Conservation (phyloP, 305 asterid genomes). For the Plantago lanceolata region DNA sequence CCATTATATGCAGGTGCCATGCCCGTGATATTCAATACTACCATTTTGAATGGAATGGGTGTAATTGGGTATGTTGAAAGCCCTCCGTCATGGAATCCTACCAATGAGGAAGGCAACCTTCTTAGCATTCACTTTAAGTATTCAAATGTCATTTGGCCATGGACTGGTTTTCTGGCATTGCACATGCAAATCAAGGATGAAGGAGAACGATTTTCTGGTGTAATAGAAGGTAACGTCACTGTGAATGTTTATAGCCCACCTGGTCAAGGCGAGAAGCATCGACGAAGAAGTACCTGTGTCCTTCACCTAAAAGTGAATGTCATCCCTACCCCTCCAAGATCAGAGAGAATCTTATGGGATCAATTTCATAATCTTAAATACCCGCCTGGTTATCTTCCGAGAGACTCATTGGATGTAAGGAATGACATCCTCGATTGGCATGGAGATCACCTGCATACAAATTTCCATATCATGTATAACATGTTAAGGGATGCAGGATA, state of each 20-base stretch:
- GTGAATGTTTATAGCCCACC: conserved; percentile 77
- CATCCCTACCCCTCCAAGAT: conserved; percentile 84
- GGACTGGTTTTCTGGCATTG: conserved; percentile 95
- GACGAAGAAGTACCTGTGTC: conserved; percentile 63
- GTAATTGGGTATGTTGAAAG: conserved; percentile 75
- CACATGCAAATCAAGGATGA: conserved; percentile 97
- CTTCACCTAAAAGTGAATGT: conserved; percentile 74
- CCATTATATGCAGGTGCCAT: conserved; percentile 95
- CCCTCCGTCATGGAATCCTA: conserved; percentile 90
- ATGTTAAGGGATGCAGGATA: conserved; percentile 89
- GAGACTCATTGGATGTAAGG: conserved; percentile 93
- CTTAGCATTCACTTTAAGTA: conserved; percentile 80
- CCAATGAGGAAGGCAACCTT: conserved; percentile 77
- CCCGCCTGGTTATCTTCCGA: conserved; percentile 96
- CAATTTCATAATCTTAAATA: conserved; percentile 93
- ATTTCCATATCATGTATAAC: conserved; percentile 91
- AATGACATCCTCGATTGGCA: conserved; percentile 98
- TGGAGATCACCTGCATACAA: conserved; percentile 96
- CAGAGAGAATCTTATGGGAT: conserved; percentile 81
- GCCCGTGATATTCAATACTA: conserved; percentile 88
- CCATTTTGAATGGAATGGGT: conserved; percentile 96
- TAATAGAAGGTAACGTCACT: conserved; percentile 79
- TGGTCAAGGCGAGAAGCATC: conserved; percentile 51
- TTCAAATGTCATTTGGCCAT: conserved; percentile 95
- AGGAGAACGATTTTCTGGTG: conserved; percentile 82